Evolutionary conservation across 345 rosid genomes (phyloP).

Genomic region (Stellera chamaejasme): DNA sequence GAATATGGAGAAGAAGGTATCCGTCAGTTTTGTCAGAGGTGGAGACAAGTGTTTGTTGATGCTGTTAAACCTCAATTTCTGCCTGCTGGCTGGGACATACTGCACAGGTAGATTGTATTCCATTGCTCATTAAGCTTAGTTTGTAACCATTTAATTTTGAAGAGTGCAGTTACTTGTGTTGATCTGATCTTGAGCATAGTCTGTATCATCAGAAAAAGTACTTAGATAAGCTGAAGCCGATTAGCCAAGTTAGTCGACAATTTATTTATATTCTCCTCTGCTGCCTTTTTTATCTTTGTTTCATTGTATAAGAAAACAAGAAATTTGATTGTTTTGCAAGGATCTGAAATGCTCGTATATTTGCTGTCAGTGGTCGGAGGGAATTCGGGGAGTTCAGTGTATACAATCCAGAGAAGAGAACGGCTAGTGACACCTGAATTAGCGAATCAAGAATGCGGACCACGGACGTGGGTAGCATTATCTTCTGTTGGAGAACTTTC

Average conservation of each 20-base stretch:
- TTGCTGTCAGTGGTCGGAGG: slow-evolving; percentile 79
- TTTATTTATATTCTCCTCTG: background rate
- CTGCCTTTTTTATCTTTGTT: background rate
- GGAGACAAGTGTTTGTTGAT: slow-evolving; percentile 93
- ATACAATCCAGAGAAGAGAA: slow-evolving; percentile 56
- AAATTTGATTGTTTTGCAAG: slow-evolving; percentile 15
- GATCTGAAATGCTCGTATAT: slow-evolving; percentile 38
- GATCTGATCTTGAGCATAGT: too few relatives aligned
- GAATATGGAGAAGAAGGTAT: slow-evolving; percentile 74
- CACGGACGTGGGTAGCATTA: background rate
- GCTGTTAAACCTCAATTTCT: slow-evolving; percentile 70
- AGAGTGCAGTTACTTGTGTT: too few relatives aligned
- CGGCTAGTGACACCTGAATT: slow-evolving; percentile 1
- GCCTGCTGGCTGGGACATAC: slow-evolving; percentile 87
- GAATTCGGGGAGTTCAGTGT: slow-evolving; percentile 91
- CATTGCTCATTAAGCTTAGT: background rate
- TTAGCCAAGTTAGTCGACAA: background rate
- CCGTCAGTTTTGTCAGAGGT: slow-evolving; percentile 68
- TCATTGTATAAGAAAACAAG: slow-evolving; percentile 12
- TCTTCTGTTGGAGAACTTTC: too few relatives aligned
- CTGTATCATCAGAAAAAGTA: too few relatives aligned
- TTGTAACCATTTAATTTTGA: background rate
- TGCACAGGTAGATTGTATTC: slow-evolving; percentile 52
- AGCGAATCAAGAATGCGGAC: background rate
- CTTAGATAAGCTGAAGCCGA: too few relatives aligned